These are phyloP conservation scores for Penicillium sp. DNA, from an alignment of 2,329 filamentous ascomycete genomes.

Conservation along the genomic window DNA sequence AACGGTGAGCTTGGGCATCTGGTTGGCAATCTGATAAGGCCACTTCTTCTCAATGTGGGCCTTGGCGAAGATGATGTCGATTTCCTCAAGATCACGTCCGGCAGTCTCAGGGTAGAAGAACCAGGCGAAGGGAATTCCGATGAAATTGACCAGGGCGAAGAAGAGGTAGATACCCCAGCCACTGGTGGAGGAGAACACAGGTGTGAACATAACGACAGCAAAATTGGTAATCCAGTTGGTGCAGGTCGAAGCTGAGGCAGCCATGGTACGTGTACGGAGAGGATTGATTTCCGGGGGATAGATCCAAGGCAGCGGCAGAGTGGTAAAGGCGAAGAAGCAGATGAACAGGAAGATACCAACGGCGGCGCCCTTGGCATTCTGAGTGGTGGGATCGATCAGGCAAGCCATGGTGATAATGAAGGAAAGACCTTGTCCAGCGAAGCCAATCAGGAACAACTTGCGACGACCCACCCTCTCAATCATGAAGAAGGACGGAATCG, in stretches of 20 bases:
- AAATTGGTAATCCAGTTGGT: conserved; percentile 56
- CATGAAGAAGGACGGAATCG: conserved; percentile 30
- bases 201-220: conserved; percentile 49
- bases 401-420: conserved; percentile 35
- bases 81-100: conserved; percentile 40
- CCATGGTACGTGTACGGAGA: conserved; percentile 53
- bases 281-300: conserved; percentile 51
- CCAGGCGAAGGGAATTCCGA: conserved; percentile 49
- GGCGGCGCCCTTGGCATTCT: conserved; percentile 34
- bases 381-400: conserved; percentile 23
- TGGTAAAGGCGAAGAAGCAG: conserved; percentile 63
- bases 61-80: conserved; percentile 42
- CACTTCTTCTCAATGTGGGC: conserved; percentile 35
- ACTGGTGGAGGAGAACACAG: conserved; percentile 33
- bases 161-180: conserved; percentile 42
- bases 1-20: conserved; percentile 28
- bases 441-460: conserved; percentile 34
- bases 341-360: conserved; percentile 67
- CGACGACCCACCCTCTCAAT: conserved; percentile 42
- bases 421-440: conserved; percentile 32
- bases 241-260: conserved; percentile 50
- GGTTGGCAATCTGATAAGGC: conserved; percentile 24
- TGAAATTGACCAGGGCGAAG: conserved; percentile 38
- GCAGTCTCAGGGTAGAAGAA: conserved; percentile 52
- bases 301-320: conserved; percentile 60